Percentiles rank a stretch among this genome's conserved stretches.
phyloP scores from a whole-genome alignment of 805 yeast genomes.

The Cyberlindnera misumaiensis region DNA sequence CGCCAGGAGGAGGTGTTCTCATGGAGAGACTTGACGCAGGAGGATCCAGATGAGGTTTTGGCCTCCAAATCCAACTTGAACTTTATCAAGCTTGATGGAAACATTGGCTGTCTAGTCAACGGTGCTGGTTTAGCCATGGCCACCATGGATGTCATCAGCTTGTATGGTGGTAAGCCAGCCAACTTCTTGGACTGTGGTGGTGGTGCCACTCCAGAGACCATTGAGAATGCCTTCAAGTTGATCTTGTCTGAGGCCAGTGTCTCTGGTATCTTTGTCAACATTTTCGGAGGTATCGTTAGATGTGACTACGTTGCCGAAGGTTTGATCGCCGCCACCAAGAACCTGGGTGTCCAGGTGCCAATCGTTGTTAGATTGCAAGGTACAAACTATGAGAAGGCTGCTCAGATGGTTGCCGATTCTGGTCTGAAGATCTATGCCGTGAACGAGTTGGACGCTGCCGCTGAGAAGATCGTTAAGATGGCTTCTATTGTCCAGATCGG shows the following conservation, averaged over 20 bases:
- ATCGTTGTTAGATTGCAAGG: slow-evolving; percentile 98
- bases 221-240: slow-evolving; percentile 92
- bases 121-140: slow-evolving; percentile 99
- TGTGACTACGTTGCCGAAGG: slow-evolving; percentile 99
- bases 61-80: slow-evolving; percentile 88
- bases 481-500: slow-evolving; percentile 40
- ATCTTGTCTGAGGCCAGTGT: slow-evolving; percentile 86
- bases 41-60: slow-evolving; percentile 93
- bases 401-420: slow-evolving; percentile 74
- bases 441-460: slow-evolving; percentile 95
- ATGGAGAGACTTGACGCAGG: slow-evolving; percentile 97
- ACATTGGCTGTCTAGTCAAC: slow-evolving; percentile 96
- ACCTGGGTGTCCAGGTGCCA: slow-evolving; percentile 85
- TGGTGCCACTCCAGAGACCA: slow-evolving; percentile 98
- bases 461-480: slow-evolving; percentile 85
- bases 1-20: slow-evolving; percentile 91
- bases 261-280: slow-evolving; percentile 94
- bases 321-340: slow-evolving; percentile 89
- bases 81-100: slow-evolving; percentile 96
- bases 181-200: slow-evolving; percentile 99
- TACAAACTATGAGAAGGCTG: slow-evolving; percentile 88
- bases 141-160: slow-evolving; percentile 97
- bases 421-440: slow-evolving; percentile 90
- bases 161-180: slow-evolving; percentile 98
- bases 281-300: slow-evolving; percentile 99